Percentiles rank a stretch among this genome's conserved stretches.
Conservation (phyloP, 2,329 filamentous ascomycete genomes). For the Exophiala lecanii-corni region DNA sequence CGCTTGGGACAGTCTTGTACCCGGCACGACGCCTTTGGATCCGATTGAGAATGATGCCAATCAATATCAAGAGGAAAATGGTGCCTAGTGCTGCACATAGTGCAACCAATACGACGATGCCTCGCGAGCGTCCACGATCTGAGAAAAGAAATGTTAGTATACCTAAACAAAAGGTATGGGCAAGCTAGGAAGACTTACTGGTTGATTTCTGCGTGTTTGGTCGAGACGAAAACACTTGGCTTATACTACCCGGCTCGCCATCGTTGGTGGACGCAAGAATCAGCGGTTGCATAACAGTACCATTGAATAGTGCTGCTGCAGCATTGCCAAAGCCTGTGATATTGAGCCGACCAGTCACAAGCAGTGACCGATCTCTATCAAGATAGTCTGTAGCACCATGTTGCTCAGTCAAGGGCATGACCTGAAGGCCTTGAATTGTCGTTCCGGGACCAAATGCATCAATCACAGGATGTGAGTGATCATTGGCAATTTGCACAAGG, state of each 20-base stretch:
- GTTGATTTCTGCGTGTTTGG: slow-evolving; percentile 65
- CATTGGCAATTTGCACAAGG: slow-evolving; percentile 76
- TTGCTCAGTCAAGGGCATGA: slow-evolving; percentile 65
- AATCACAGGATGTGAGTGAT: slow-evolving; percentile 63
- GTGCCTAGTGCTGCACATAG: slow-evolving; percentile 45
- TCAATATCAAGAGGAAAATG: slow-evolving; percentile 45
- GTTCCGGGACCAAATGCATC: slow-evolving; percentile 61
- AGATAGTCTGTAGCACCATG: slow-evolving; percentile 65
- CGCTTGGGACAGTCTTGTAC: slow-evolving; percentile 42
- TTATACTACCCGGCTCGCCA: slow-evolving; percentile 67
- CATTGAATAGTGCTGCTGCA: slow-evolving; percentile 84
- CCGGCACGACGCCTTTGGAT: slow-evolving; percentile 45
- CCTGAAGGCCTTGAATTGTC: slow-evolving; percentile 71
- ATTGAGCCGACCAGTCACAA: slow-evolving; percentile 79
- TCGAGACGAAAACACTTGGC: slow-evolving; percentile 77
- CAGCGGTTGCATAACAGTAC: slow-evolving; percentile 71
- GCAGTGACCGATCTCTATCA: slow-evolving; percentile 62
- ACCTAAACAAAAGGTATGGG: not conserved
- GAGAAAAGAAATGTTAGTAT: slow-evolving; percentile 1
- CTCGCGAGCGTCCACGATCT: slow-evolving; percentile 39
- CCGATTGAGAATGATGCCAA: slow-evolving; percentile 45
- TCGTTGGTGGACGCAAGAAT: slow-evolving; percentile 67
- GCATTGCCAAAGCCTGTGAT: slow-evolving; percentile 73
- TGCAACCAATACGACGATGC: slow-evolving; percentile 43
- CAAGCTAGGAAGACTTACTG: slow-evolving; percentile 46